These are phyloP conservation scores for Melampsora abietis-canadensis DNA, from an alignment of 1,284 basidiomycete genomes.

Conservation along the genomic window DNA sequence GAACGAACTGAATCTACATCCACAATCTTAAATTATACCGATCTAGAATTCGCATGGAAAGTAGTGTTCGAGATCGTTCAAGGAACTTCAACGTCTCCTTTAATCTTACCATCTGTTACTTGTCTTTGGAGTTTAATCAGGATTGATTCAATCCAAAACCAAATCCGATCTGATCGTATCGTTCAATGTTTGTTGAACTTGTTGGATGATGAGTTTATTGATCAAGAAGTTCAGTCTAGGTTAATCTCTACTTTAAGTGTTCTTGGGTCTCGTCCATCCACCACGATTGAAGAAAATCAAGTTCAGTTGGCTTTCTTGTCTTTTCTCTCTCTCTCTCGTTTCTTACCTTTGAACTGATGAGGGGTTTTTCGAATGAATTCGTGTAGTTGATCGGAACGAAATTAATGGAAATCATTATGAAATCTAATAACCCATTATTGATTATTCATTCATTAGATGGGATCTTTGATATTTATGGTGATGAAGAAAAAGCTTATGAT, in stretches of 20 bases:
- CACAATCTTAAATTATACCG: not conserved
- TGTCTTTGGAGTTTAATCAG: not conserved
- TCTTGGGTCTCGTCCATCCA: not conserved
- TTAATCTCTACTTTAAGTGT: not conserved
- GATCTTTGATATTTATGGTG: slow-evolving; percentile 31
- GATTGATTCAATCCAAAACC: not conserved
- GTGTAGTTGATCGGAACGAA: slow-evolving; percentile 17
- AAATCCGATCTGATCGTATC: no score
- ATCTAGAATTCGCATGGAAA: not conserved
- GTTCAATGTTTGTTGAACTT: no score
- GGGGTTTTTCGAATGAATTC: no score
- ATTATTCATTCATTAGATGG: slow-evolving; percentile 24
- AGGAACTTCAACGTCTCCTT: not conserved
- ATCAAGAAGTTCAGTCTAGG: no score
- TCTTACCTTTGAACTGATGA: no score
- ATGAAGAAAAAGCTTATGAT: slow-evolving; percentile 23
- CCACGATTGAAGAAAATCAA: slow-evolving; percentile 27
- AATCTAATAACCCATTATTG: slow-evolving; percentile 1
- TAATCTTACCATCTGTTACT: not conserved
- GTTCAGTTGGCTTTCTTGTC: slow-evolving; percentile 1
- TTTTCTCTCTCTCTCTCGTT: no score
- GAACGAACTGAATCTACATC: not conserved
- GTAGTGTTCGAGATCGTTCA: not conserved
- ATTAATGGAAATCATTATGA: slow-evolving; percentile 18
- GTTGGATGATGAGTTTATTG: no score